Evolutionary conservation across 768 basidiomycete genomes (phyloP), one percentile per base, ranked within the genome.

Genomic region (Leccinum broughii): DNA sequence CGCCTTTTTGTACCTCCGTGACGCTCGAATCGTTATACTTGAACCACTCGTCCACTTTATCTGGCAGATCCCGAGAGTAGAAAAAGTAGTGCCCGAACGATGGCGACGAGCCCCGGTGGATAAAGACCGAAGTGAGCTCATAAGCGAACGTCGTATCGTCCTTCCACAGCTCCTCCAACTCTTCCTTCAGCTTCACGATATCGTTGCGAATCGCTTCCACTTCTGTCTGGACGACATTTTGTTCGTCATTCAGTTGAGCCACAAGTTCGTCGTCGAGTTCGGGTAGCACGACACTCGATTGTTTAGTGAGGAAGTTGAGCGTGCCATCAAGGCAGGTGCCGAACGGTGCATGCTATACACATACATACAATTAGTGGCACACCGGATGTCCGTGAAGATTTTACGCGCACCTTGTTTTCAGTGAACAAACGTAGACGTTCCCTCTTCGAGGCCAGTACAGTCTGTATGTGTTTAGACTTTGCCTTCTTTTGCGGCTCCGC

Each of bases 21-120:
- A 98, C 93, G 60, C 85, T 86, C 39, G 92, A 92, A 71, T 98
- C 95, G 71, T 98, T 98, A 77, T 96, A 94, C 76, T 96, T 96
- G 83, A 95, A 93, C 93, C 95, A 98, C 49, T 83, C 81, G 59
- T 97, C 89, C 11, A 88, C 87, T 24, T 85, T 75, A 52, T 85
- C 83, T 1, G 94, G 95, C 14, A 97, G 79, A 72, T 93, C 83
- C 44, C 94, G 83, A 57, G 95, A 92, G 73, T 96, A 97, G 75
- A 98, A 93, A 80, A 94, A 98, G 75, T 97, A 97, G 71, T 97
- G 95, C 3, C 94, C 94, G 77, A 86, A 94, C 7, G 89, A 90
- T 2, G 92, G 87, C 17, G 87, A 90, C 56, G 88, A 83, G 52
- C 95, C 95, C 30, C 95, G 88, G 73, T 98, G 95, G 61, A 98